Base-by-base conservation (phyloP, 805 yeast species). In the Metschnikowia kunwiensis region DNA sequence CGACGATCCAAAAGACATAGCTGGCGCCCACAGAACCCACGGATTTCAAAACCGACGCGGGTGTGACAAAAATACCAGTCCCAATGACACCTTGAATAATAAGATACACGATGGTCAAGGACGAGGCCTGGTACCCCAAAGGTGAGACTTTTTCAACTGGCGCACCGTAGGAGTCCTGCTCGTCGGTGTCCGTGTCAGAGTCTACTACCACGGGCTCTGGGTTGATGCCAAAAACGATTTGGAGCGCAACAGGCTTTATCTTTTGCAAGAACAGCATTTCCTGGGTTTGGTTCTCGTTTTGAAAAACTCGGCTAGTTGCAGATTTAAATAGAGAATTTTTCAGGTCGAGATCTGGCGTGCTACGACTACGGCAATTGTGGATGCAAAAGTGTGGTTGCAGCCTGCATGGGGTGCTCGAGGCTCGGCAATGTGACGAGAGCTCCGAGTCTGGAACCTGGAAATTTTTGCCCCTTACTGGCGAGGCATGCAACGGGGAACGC, bases 1-100 rank as follows among this genome's bases (percentile, higher is more conserved):
- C 70, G 15, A 54, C 48, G 2, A 62, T 47, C 74, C 75, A 70
- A n/a, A 70, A 50, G 4, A 70, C 60, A 34, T 68, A 70, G 5
- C 68, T 49, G 8, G 70, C 63, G 21, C 75, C 75, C 28, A 70
- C 48, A 1, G 71, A 63, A 1, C 74, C 74, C 36, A 67, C 57
- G 2, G 68, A 58, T n/a, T 52, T 55, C n/a, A 71, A 69, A 39
- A 82, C 71, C 1, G 77, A 66, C 3, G 80, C 75, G 5, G 88
- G 85, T 0, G 84, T 80, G 9, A 83, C 77, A 54, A 82, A 82
- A 31, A 82, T 80, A 60, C 88, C 88, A 0, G 88, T 82, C 44
- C 89, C 89, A 28, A 82, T 68, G 65, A 82, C 76, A 47, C 88
- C 77, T 46, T 80, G 82, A 49, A 81, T 66, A 38, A 80, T 76